phyloP scores from a whole-genome alignment of 1,284 basidiomycete species.

The Tylopilus sp. region DNA sequence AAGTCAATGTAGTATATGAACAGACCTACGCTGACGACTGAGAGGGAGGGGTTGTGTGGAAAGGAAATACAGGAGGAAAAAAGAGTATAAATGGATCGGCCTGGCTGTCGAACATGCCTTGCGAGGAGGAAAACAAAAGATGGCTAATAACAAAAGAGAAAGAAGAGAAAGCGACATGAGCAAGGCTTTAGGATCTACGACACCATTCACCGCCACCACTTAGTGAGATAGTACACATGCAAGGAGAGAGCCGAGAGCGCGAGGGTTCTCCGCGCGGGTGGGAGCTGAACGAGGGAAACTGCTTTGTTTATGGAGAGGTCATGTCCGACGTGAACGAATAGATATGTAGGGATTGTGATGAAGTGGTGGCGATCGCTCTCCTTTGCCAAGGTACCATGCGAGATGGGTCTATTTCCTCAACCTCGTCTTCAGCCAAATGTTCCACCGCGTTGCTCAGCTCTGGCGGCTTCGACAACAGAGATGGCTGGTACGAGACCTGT shows the following conservation, averaged over 20 bases:
- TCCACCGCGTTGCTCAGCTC: constrained; percentile 12
- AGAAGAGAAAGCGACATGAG: constrained; percentile 8
- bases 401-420: constrained; percentile 20
- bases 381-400: constrained; percentile 21
- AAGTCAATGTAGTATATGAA: constrained; percentile 30
- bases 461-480: constrained; percentile 8
- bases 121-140: not conserved
- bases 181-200: constrained; percentile 1
- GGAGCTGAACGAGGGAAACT: constrained; percentile 19
- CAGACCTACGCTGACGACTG: constrained; percentile 28
- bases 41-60: not conserved
- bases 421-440: constrained; percentile 9
- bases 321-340: constrained; percentile 32
- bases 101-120: constrained; percentile 7
- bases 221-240: not conserved
- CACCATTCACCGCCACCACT: constrained; percentile 4
- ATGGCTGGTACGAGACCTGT: constrained; percentile 11
- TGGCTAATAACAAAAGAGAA: constrained; percentile 3
- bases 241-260: constrained; percentile 1
- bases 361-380: constrained; percentile 16
- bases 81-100: constrained; percentile 4
- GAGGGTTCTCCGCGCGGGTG: constrained; percentile 5
- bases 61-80: constrained; percentile 2
- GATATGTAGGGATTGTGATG: constrained; percentile 32
- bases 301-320: constrained; percentile 19